Evolutionary conservation across 129 eudicot genomes (phyloP).

Genomic region (Lactuca sativa): DNA sequence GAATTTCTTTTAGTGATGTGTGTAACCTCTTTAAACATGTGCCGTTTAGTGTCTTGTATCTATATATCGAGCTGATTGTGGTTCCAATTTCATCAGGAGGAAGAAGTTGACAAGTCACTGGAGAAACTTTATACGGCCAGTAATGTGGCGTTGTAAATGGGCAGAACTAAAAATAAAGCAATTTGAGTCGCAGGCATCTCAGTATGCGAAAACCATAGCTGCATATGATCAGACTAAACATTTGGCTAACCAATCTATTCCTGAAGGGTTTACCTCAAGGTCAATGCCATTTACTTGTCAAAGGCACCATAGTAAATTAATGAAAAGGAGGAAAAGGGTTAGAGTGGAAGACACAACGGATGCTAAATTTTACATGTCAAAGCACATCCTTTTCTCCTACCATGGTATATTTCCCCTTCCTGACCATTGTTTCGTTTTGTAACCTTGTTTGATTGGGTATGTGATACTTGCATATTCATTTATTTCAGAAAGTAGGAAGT

Average conservation of each 20-base stretch:
- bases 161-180: constrained; percentile 79
- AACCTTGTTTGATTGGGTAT: not conserved
- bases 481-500: constrained; percentile 67
- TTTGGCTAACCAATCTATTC: constrained; percentile 46
- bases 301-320: constrained; percentile 45
- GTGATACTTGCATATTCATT: constrained; percentile 20
- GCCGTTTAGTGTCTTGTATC: not conserved
- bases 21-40: not conserved
- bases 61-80: constrained; percentile 1
- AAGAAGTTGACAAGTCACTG: constrained; percentile 82
- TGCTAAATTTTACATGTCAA: constrained; percentile 56
- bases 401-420: constrained; percentile 41
- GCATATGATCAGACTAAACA: constrained; percentile 48
- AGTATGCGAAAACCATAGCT: constrained; percentile 49
- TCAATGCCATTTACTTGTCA: constrained; percentile 55
- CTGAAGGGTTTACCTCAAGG: constrained; percentile 59
- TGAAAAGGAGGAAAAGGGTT: constrained; percentile 85
- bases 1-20: not conserved
- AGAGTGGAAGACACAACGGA: constrained; percentile 70
- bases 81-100: constrained; percentile 54
- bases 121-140: constrained; percentile 84
- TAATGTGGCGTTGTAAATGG: constrained; percentile 99
- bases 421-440: not conserved
- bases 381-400: constrained; percentile 76
- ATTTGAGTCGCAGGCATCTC: constrained; percentile 59